phyloP scores from a whole-genome alignment of 257 asterid species.

The Solanum piurae region DNA sequence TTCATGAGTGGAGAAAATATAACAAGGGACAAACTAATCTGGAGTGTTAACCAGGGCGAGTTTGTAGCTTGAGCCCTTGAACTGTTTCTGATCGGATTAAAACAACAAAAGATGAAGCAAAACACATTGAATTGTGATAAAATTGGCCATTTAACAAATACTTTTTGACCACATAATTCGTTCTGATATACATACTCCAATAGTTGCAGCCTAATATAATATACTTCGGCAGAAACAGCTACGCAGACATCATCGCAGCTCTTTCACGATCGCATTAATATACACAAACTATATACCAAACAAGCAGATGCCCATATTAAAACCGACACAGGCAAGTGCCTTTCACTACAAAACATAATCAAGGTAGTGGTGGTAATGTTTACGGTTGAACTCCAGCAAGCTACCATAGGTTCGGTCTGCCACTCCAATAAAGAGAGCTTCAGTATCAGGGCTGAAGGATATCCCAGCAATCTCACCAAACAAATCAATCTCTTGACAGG shows the following conservation, averaged over 20 bases:
- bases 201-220: background rate
- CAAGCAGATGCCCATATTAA: background rate
- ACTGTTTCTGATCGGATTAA: background rate
- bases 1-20: background rate
- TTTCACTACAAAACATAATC: conserved; percentile 22
- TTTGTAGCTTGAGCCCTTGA: background rate
- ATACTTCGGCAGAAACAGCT: background rate
- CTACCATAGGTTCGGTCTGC: conserved; percentile 72
- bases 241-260: background rate
- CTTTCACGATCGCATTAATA: background rate
- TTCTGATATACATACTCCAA: background rate
- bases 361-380: conserved; percentile 25
- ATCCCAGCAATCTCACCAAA: conserved; percentile 81
- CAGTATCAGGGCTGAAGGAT: conserved; percentile 63
- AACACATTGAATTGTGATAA: background rate
- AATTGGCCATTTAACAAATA: background rate
- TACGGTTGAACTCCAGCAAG: conserved; percentile 53
- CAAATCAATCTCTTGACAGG: conserved; percentile 61
- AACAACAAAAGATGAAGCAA: background rate
- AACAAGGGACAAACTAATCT: background rate
- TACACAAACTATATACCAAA: background rate
- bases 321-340: background rate
- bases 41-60: background rate
- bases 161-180: background rate
- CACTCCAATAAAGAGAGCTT: conserved; percentile 62